phyloP scores from a whole-genome alignment of 75 land plant species.

The Picea glauca region DNA sequence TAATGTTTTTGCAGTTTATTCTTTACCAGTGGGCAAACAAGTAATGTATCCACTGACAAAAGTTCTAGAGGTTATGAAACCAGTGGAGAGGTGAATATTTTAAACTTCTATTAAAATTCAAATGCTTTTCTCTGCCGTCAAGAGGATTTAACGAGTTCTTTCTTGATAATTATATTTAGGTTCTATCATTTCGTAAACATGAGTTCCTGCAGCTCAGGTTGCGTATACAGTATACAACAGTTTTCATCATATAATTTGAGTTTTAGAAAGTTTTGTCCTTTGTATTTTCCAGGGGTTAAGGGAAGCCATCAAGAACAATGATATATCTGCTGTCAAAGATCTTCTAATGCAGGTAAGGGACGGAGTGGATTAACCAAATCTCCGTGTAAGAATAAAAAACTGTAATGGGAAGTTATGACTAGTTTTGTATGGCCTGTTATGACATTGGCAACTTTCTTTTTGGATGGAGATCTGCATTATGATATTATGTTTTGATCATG shows the following conservation, averaged over 20 bases:
- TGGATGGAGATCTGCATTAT: neutral
- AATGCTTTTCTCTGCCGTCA: neutral
- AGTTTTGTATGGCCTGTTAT: too few relatives aligned
- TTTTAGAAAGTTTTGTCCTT: neutral
- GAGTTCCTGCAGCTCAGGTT: neutral
- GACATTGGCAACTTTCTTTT: neutral
- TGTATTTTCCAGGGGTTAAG: constrained; percentile 58
- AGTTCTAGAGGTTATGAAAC: constrained; percentile 53
- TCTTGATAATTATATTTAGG: neutral
- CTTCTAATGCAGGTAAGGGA: constrained; percentile 65
- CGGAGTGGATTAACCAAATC: neutral
- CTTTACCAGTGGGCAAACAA: constrained; percentile 41
- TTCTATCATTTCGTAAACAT: neutral
- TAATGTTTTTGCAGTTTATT: constrained; percentile 46
- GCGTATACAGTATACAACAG: neutral
- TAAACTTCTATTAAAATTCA: neutral
- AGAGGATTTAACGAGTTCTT: neutral
- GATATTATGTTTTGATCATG: neutral
- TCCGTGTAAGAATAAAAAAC: neutral
- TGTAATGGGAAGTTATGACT: neutral
- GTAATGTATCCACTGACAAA: constrained; percentile 22
- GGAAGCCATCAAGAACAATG: constrained; percentile 88
- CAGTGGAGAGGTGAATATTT: constrained; percentile 72
- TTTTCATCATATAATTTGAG: constrained; percentile 6
- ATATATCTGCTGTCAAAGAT: constrained; percentile 66